phyloP scores from a whole-genome alignment of 2,329 filamentous ascomycete species.

The Exophiala dermatitidis region DNA sequence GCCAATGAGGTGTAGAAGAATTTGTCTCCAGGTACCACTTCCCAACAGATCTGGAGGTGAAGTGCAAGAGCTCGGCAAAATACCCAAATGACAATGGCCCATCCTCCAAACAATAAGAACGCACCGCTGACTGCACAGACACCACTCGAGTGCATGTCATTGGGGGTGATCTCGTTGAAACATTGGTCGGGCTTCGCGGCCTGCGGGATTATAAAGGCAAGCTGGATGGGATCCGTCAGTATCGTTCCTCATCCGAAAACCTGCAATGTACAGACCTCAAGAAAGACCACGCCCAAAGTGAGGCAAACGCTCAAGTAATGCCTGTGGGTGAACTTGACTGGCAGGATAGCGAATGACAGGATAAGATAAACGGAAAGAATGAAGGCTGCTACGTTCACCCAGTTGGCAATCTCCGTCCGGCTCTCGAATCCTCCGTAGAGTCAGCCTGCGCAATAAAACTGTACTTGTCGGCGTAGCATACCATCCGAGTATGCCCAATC shows the following conservation, averaged over 20 bases:
- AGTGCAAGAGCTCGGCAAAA: slow-evolving; percentile 85
- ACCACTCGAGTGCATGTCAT: slow-evolving; percentile 76
- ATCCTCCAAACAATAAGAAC: slow-evolving; percentile 77
- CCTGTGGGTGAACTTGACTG: slow-evolving; percentile 79
- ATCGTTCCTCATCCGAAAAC: background rate
- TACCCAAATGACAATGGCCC: slow-evolving; percentile 79
- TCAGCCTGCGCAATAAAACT: slow-evolving; percentile 1
- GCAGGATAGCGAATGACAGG: slow-evolving; percentile 69
- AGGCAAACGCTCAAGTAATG: slow-evolving; percentile 92
- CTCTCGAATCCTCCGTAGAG: slow-evolving; percentile 41
- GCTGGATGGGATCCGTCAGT: slow-evolving; percentile 40
- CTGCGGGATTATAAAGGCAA: slow-evolving; percentile 86
- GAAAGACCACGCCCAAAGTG: slow-evolving; percentile 64
- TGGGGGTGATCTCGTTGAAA: slow-evolving; percentile 81
- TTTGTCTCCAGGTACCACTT: slow-evolving; percentile 74
- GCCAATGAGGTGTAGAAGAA: slow-evolving; percentile 84
- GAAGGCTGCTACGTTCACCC: slow-evolving; percentile 70
- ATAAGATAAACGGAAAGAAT: slow-evolving; percentile 68
- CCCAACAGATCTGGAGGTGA: slow-evolving; percentile 97
- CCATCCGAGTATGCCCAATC: slow-evolving; percentile 63
- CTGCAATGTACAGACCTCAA: slow-evolving; percentile 58
- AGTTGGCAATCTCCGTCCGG: slow-evolving; percentile 64
- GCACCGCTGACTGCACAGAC: slow-evolving; percentile 84
- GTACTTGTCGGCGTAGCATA: slow-evolving; percentile 29
- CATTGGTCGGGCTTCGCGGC: slow-evolving; percentile 73